These are phyloP conservation scores for Aspergillus haitiensis DNA, from an alignment of 495 filamentous ascomycete genomes.

Conservation along the genomic window DNA sequence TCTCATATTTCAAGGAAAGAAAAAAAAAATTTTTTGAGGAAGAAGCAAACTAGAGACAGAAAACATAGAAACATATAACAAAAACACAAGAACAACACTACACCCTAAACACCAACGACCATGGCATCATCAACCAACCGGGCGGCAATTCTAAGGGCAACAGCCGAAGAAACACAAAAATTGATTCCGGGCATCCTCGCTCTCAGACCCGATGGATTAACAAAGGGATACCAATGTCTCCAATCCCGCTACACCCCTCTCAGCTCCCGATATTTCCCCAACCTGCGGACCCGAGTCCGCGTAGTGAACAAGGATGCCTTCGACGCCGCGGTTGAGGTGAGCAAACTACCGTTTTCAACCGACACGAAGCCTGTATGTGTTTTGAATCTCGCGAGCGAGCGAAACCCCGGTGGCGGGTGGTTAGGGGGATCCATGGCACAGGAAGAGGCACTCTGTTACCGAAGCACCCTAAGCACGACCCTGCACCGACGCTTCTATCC, in stretches of 20 bases:
- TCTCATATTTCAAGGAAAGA: too few species aligned
- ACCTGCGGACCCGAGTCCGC: conserved; percentile 25
- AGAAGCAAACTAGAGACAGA: too few species aligned
- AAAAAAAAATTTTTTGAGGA: too few species aligned
- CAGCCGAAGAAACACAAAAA: conserved; percentile 20
- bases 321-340: conserved; percentile 48
- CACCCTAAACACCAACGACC: not conserved
- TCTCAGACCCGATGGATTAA: conserved; percentile 27
- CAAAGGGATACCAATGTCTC: conserved; percentile 24
- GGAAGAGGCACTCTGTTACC: conserved; percentile 66
- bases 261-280: conserved; percentile 23
- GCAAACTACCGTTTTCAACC: conserved; percentile 12
- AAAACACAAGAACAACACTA: not conserved
- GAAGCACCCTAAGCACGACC: conserved; percentile 55
- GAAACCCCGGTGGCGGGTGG: conserved; percentile 58
- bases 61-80: not conserved
- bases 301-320: conserved; percentile 54
- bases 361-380: conserved; percentile 48
- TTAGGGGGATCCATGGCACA: conserved; percentile 55
- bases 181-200: conserved; percentile 25
- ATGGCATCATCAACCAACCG: conserved; percentile 1
- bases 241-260: conserved; percentile 20
- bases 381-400: conserved; percentile 61
- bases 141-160: conserved; percentile 13
- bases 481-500: conserved; percentile 59